Evolutionary conservation across 179 eudicot species (phyloP).

Genomic region (Spergularia azorica): DNA sequence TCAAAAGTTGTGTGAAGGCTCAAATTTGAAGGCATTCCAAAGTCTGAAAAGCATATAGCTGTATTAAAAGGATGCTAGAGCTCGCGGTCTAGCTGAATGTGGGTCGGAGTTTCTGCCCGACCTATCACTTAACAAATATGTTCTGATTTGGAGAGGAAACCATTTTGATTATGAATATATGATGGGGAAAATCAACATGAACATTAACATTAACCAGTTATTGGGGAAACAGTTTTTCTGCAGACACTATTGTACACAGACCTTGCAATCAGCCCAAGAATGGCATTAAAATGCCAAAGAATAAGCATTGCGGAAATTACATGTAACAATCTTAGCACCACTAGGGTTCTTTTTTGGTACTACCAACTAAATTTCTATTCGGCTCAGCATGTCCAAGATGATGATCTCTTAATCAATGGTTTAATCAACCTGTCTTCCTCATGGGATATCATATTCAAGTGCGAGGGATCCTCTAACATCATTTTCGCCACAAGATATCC

Average conservation of each 20-base stretch:
- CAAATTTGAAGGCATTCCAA: not conserved
- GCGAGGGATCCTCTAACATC: slow-evolving; percentile 85
- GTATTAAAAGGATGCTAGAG: too few species aligned
- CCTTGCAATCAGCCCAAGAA: slow-evolving; percentile 31
- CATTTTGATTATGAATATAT: slow-evolving; percentile 1
- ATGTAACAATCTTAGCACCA: slow-evolving; percentile 21
- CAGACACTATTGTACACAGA: slow-evolving; percentile 36
- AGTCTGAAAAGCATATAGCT: too few species aligned
- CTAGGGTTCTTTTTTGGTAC: slow-evolving; percentile 14
- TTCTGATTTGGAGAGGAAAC: too few species aligned
- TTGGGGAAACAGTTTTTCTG: slow-evolving; percentile 28
- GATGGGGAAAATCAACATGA: not conserved
- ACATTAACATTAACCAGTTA: not conserved
- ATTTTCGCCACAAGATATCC: slow-evolving; percentile 73
- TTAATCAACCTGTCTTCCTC: slow-evolving; percentile 70
- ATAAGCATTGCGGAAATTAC: slow-evolving; percentile 27
- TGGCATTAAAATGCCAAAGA: slow-evolving; percentile 34
- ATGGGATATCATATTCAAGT: slow-evolving; percentile 63
- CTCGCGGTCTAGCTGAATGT: too few species aligned
- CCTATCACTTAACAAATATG: too few species aligned
- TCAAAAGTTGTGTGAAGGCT: too few species aligned
- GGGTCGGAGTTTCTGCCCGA: too few species aligned
- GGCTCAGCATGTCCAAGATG: slow-evolving; percentile 60
- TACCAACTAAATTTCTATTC: slow-evolving; percentile 21
- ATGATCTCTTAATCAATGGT: slow-evolving; percentile 63